Base-by-base conservation (phyloP, 1,139 yeast genomes). In the Starmera stellimalicola region DNA sequence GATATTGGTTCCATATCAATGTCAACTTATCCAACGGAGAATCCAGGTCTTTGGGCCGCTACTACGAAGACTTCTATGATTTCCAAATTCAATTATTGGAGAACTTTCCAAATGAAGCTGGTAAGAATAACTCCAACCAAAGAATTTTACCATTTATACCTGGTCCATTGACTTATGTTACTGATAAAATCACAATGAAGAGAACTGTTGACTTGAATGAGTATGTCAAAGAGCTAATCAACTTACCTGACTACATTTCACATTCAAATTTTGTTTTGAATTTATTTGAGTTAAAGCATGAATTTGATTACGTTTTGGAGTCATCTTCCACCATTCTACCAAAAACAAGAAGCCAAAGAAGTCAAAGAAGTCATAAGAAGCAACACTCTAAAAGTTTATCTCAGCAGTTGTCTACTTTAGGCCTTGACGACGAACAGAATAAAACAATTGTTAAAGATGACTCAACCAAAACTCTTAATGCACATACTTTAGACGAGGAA, bases 21-120 rank as follows among this genome's bases (percentile, higher is more conserved):
- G 87, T 84, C 26, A 69, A 72, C 37, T 61, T 87, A 44, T 70
- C 79, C 25, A 77, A 78, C 51, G 94, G 94, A 8, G 67, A 70
- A 37, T 60, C 62, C 26, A 69, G 96, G 40, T 73, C 77, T 40
- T 63, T 93, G 43, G 87, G 93, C 57, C 71, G 98, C 43, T 88
- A 73, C 58, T 93, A 93, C 57, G 96, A 91, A 55, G 98, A 93
- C 60, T 93, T 93, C 55, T 91, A 88, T 57, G 95, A 91, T 57
- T 73, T 88, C 52, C 98, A 93, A 55, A 91, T 88, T 33, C 75
- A 71, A 42, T 63, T 93, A 33, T 65, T 91, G 37, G 94, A 83
- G 49, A 68, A 79, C 30, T 91, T 83, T 63, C 97, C 97, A 4
- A 77, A 68, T 43, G 98, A 91, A 56, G 95, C 97, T 5, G 97